Evolutionary conservation across 345 rosid genomes (phyloP), one percentile per base, ranked within the genome.

Genomic region (Kandelia obovata): DNA sequence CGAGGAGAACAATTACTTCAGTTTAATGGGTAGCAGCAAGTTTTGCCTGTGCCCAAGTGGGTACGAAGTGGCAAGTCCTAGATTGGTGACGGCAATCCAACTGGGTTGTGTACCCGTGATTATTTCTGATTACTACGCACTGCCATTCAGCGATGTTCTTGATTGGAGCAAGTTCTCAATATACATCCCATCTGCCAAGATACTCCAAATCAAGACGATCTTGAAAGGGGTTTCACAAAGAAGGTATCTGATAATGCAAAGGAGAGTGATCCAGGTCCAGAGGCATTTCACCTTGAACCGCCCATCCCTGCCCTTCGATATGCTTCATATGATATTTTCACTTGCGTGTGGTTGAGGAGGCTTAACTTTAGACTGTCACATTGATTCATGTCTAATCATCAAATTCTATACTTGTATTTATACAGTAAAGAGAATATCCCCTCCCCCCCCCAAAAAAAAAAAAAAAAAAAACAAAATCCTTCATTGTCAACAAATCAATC

Each of bases 11-110:
- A n/a, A 28, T 34, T 87, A 89, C 82, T 62, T 66, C 1, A 26
- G 76, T 31, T 51, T 82, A 62, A 85, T 89, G 86, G 82, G 83
- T 7, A 55, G 47, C 5, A 72, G 83, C 62, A 85, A 78, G 74
- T 87, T 77, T 64, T 87, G 92, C 61, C 27, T 89, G 27, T 87
- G 96, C 60, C 92, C 92, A 0, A 87, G 92, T 51, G 92, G 95
- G 62, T 84, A 59, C 66, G 90, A 87, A 74, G 95, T 89, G 10
- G 92, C 92, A 0, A 87, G 92, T 74, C 96, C 92, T 6, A 79
- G 96, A 68, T 59, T 84, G 26, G 85, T 81, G 0, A 86, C 85
- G 47, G 65, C 92, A 1, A 80, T 87, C 3, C 74, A 81, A 56
- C 60, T 82, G 0, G 89, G 89, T 1, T 89, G 90, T 30, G 82